Evolutionary conservation across 805 yeast species (phyloP).

Genomic region (Ogataea trehaloabstinens): DNA sequence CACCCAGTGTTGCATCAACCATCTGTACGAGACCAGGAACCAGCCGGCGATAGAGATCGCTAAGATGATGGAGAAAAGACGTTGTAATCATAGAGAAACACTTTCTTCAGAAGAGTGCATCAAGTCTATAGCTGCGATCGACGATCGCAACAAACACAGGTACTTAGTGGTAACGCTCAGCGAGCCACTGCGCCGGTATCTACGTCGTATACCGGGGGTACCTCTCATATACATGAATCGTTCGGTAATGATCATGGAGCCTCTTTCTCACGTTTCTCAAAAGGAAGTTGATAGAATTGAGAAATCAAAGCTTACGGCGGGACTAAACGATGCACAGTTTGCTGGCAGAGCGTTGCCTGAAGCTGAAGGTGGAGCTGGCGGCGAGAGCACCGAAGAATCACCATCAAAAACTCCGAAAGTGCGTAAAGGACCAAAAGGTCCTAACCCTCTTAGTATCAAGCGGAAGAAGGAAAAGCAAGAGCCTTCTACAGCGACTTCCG

Average conservation of each 20-base stretch:
- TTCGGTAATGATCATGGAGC: constrained; percentile 95
- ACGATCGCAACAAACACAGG: constrained; percentile 84
- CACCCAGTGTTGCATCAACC: constrained; percentile 93
- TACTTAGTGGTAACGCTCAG: constrained; percentile 87
- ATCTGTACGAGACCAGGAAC: constrained; percentile 67
- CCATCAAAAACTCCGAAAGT: constrained; percentile 37
- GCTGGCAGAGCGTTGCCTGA: constrained; percentile 40
- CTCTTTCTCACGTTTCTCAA: constrained; percentile 71
- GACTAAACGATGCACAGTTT: constrained; percentile 64
- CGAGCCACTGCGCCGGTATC: constrained; percentile 58
- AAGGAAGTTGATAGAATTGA: constrained; percentile 53
- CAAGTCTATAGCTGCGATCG: constrained; percentile 60
- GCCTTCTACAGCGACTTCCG: constrained; percentile 14
- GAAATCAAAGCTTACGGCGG: constrained; percentile 64
- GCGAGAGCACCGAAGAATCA: constrained; percentile 18
- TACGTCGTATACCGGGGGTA: constrained; percentile 82
- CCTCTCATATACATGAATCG: constrained; percentile 86
- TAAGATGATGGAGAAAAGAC: constrained; percentile 82
- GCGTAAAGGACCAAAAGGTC: constrained; percentile 72
- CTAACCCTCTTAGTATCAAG: constrained; percentile 88
- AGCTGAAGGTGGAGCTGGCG: constrained; percentile 16
- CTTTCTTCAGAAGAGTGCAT: constrained; percentile 73
- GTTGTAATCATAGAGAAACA: constrained; percentile 71
- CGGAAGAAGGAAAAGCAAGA: constrained; percentile 50
- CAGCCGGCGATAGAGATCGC: constrained; percentile 80